These are phyloP conservation scores for Aspergillus flavus DNA, from an alignment of 2,329 filamentous ascomycete genomes.

Conservation along the genomic window DNA sequence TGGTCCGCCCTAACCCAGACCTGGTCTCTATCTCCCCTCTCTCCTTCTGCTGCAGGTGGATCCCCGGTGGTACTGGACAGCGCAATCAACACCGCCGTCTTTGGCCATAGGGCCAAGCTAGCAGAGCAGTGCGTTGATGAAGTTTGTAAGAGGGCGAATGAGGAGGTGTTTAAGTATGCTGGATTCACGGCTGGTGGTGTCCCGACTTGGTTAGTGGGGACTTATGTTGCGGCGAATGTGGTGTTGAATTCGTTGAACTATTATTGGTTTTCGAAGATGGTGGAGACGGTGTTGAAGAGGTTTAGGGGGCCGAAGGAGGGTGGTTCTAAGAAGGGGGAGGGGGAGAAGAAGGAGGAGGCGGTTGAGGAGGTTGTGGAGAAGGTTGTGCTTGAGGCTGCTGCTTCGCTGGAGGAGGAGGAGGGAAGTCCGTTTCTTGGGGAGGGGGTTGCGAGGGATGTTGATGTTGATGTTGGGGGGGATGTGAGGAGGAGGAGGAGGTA, in stretches of 20 bases:
- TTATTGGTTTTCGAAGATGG: constrained; percentile 71
- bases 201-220: constrained; percentile 61
- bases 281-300: constrained; percentile 64
- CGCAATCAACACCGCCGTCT: constrained; percentile 38
- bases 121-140: constrained; percentile 39
- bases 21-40: constrained; percentile 33
- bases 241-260: constrained; percentile 65
- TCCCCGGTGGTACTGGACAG: background rate
- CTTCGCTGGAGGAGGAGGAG: constrained; percentile 34
- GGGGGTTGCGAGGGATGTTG: constrained; percentile 53
- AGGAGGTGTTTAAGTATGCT: constrained; percentile 54
- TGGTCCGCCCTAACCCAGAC: constrained; percentile 54
- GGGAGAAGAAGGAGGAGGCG: constrained; percentile 11
- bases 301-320: constrained; percentile 49
- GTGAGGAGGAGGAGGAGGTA: constrained; percentile 56
- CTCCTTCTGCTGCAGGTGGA: constrained; percentile 22
- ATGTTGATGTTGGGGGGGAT: constrained; percentile 77
- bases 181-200: constrained; percentile 42
- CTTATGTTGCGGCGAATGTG: constrained; percentile 61
- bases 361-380: constrained; percentile 25
- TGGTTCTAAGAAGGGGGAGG: constrained; percentile 18
- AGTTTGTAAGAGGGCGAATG: constrained; percentile 43
- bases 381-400: constrained; percentile 39
- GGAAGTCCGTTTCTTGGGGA: constrained; percentile 31
- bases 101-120: constrained; percentile 37